A percentile compares a stretch with the other conserved stretches of the same genome.
Evolutionary conservation across 768 basidiomycete genomes (phyloP).

Genomic region (Phanerodontia chrysosporium): DNA sequence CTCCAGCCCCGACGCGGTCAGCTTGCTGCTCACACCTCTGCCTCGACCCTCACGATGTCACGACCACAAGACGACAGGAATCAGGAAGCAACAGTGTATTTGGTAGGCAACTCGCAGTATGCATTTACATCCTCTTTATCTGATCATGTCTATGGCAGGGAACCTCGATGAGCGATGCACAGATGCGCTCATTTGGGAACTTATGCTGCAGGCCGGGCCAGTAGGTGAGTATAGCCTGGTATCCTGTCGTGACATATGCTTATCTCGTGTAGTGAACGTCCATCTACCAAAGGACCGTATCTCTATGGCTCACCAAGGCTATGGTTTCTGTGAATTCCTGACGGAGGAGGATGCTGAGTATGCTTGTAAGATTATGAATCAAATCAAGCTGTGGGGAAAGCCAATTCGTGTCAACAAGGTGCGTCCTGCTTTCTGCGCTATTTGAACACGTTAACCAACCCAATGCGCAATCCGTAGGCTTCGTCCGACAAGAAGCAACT

Average conservation of each 20-base stretch:
- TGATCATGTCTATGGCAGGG: conserved; percentile 60
- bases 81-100: conserved; percentile 60
- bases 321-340: conserved; percentile 99
- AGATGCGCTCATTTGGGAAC: conserved; percentile 94
- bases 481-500: conserved; percentile 98
- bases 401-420: conserved; percentile 99
- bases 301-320: conserved; percentile 97
- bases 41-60: conserved; percentile 28
- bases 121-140: neutral
- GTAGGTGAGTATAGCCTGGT: conserved; percentile 67
- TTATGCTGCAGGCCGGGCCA: conserved; percentile 99
- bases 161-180: conserved; percentile 94
- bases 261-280: conserved; percentile 69
- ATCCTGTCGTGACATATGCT: neutral
- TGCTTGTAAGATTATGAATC: conserved; percentile 99
- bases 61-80: conserved; percentile 52
- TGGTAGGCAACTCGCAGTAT: conserved; percentile 29
- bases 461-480: conserved; percentile 64
- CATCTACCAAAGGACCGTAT: conserved; percentile 98
- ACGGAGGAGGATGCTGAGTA: conserved; percentile 99
- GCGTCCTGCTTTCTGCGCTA: conserved; percentile 23
- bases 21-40: neutral
- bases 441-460: too few relatives aligned
- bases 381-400: conserved; percentile 98
- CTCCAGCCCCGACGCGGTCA: neutral